Conservation (phyloP, 2,329 filamentous ascomycete genomes). For the Decorospora gaudefroyi region DNA sequence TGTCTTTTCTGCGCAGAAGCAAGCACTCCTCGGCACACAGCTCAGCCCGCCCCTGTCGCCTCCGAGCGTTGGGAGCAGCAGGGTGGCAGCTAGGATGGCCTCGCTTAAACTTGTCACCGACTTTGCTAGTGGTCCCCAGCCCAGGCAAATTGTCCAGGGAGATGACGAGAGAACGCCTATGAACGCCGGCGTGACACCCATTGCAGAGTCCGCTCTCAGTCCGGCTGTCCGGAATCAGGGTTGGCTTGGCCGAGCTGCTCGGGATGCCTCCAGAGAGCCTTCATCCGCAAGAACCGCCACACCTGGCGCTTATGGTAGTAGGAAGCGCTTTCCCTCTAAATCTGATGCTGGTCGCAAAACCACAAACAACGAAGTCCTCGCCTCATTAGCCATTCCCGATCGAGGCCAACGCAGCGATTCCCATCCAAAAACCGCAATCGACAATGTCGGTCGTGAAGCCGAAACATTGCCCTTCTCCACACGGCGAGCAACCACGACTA, state of each 20-base stretch:
- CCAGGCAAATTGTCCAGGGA: constrained; percentile 68
- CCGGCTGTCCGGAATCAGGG: constrained; percentile 60
- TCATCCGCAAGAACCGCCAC: constrained; percentile 58
- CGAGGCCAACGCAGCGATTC: constrained; percentile 40
- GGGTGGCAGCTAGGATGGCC: constrained; percentile 74
- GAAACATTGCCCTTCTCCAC: constrained; percentile 49
- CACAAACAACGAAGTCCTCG: constrained; percentile 42
- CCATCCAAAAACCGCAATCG: constrained; percentile 41
- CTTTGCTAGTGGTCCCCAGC: constrained; percentile 61
- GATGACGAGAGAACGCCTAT: constrained; percentile 71
- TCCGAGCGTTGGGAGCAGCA: constrained; percentile 60
- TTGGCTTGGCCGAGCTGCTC: constrained; percentile 46
- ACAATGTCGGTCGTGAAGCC: constrained; percentile 49
- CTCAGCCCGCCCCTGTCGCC: constrained; percentile 76
- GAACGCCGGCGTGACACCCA: constrained; percentile 81
- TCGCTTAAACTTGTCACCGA: constrained; percentile 90
- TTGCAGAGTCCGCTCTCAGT: constrained; percentile 69
- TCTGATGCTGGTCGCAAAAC: constrained; percentile 39
- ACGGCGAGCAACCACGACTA: constrained; percentile 37
- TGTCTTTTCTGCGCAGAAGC: constrained; percentile 60
- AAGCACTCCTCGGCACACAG: constrained; percentile 56
- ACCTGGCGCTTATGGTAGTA: constrained; percentile 67
- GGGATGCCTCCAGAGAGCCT: constrained; percentile 48
- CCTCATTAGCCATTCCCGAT: constrained; percentile 44
- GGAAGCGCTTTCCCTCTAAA: constrained; percentile 64